Evolutionary conservation across 1,139 yeast species (phyloP).

Genomic region (Pichia sp.): DNA sequence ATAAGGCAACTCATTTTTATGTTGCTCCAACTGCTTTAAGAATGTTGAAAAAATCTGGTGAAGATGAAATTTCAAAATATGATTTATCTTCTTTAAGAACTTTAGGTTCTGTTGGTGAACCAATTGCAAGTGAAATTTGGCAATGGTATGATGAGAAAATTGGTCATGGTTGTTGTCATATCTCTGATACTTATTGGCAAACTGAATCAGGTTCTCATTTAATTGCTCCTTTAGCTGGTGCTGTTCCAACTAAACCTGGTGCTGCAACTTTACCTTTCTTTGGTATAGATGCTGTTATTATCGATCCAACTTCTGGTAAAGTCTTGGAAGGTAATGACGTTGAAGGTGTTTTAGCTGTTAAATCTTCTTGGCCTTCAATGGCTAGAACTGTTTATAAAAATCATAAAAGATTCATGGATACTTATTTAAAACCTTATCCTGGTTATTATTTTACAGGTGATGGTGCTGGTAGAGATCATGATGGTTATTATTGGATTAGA

Average conservation of each 20-base stretch:
- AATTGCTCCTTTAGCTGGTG: constrained; percentile 93
- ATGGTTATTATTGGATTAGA: constrained; percentile 96
- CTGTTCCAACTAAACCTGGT: constrained; percentile 94
- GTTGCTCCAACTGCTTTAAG: constrained; percentile 98
- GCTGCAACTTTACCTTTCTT: constrained; percentile 95
- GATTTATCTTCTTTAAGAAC: constrained; percentile 89
- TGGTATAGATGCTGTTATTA: constrained; percentile 83
- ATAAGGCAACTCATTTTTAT: constrained; percentile 92
- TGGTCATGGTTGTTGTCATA: constrained; percentile 80
- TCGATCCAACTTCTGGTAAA: constrained; percentile 85
- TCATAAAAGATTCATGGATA: constrained; percentile 84
- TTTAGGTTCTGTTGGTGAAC: constrained; percentile 97
- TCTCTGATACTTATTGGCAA: constrained; percentile 98
- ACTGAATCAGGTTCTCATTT: constrained; percentile 96
- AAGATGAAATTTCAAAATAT: constrained; percentile 71
- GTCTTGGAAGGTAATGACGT: constrained; percentile 85
- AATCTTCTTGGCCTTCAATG: constrained; percentile 95
- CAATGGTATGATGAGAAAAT: constrained; percentile 94
- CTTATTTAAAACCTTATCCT: constrained; percentile 92
- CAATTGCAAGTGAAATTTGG: constrained; percentile 97
- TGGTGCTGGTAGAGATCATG: constrained; percentile 97
- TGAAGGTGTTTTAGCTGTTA: constrained; percentile 91
- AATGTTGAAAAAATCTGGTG: constrained; percentile 91
- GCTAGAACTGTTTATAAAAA: constrained; percentile 94
- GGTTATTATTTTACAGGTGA: constrained; percentile 98